phyloP scores from a whole-genome alignment of 2,329 filamentous ascomycete genomes.

The Aspergillus ruber region DNA sequence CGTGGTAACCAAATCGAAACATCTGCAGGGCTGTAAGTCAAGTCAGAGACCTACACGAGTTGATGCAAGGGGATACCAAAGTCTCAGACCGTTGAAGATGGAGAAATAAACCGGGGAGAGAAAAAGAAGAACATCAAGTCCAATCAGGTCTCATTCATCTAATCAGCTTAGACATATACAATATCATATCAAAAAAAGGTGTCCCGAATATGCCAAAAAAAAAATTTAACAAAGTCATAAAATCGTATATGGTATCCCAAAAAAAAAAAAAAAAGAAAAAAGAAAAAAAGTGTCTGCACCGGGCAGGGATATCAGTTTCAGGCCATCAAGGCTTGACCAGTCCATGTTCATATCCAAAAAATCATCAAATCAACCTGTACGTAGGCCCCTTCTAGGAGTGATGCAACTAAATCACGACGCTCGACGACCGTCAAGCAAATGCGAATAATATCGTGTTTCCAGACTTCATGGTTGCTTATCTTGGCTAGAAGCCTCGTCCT shows the following conservation, averaged over 20 bases:
- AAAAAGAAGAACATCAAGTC: conserved; percentile 1
- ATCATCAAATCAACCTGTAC: neutral
- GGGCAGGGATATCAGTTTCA: neutral
- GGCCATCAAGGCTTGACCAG: neutral
- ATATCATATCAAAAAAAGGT: neutral
- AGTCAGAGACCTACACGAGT: conserved; percentile 7
- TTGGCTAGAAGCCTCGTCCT: conserved; percentile 15
- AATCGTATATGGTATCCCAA: neutral
- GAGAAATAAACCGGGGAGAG: neutral
- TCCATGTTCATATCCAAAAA: neutral
- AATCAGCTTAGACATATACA: conserved; percentile 6
- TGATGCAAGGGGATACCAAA: conserved; percentile 13
- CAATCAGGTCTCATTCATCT: neutral
- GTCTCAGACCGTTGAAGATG: conserved; percentile 1
- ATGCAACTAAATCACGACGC: no score
- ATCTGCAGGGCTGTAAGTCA: conserved; percentile 11
- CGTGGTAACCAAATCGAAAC: neutral
- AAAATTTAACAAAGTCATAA: neutral
- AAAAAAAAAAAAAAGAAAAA: neutral
- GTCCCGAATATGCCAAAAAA: neutral
- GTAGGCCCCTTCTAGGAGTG: no score
- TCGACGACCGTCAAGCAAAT: conserved; percentile 37
- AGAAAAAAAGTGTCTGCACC: neutral
- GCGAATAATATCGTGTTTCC: conserved; percentile 43
- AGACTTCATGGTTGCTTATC: conserved; percentile 34